Evolutionary conservation across 2,329 filamentous ascomycete genomes (phyloP), one percentile per base, ranked within the genome.

Genomic region (Phaeophleospora eucalypticola): DNA sequence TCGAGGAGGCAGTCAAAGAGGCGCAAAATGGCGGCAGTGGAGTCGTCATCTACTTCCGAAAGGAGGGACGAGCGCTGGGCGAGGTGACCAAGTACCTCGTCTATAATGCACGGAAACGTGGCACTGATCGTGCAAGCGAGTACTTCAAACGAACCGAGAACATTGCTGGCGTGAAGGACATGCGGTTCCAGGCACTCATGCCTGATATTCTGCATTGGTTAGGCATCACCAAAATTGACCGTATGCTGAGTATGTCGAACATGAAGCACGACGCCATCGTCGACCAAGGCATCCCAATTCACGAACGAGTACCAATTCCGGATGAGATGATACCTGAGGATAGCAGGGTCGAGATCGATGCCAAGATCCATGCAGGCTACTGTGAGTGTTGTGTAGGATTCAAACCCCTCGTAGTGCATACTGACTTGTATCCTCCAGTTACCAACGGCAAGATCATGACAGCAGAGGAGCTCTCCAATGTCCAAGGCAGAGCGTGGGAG

Each of bases 131-230:
- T 49, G 89, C 89, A 17, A 91, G 86, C 59, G 89, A 95, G 68
- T 97, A 97, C 72, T 97, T 97, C 75, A 86, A 91, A 71, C 80
- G 93, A 47, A 97, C 91, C n/a, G 91, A 96, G 70, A 95, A 96
- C 66, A 94, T 98, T 65, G 93, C 93, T 7, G 93, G 93, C 51
- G 91, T 97, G 57, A 95, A 95, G 68, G 76, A 86, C 65, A 97
- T 97, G 51, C 84, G 93, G 33, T 97, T 97, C 77, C 93, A 97
- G 74, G 91, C 91, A 20, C 76, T 98, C 45, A 97, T 97, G 93
- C 91, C 93, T 27, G 63, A 63, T 61, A 95, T 97, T 57, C 78
- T 97, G 44, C 93, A 97, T 71, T 97, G 93, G 93, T 80, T 98
- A 21, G 93, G 93, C 52, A 96, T 98, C 65, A 93, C 87, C 66